Evolutionary conservation across 1,284 basidiomycete genomes (phyloP).

Genomic region (Naganishia cerealis): DNA sequence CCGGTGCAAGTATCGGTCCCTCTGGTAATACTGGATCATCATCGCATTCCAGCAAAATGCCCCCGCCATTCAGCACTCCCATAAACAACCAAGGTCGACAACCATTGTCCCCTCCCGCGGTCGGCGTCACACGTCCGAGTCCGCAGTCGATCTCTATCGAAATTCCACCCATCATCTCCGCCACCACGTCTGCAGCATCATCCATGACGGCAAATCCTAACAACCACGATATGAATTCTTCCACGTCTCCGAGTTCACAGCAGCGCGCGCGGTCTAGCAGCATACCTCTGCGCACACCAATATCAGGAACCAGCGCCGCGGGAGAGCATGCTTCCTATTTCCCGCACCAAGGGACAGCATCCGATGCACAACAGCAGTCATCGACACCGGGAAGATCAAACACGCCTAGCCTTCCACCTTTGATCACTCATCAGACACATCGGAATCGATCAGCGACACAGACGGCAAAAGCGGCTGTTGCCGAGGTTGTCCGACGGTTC

Average conservation of each 20-base stretch:
- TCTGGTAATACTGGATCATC: constrained; percentile 8
- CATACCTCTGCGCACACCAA: not conserved
- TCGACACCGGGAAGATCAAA: not conserved
- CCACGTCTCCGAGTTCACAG: not conserved
- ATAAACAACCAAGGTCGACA: constrained; percentile 8
- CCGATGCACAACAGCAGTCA: not conserved
- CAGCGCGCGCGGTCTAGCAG: not conserved
- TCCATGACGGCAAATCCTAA: not conserved
- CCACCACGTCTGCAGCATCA: not conserved
- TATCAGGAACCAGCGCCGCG: not conserved
- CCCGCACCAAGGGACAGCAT: not conserved
- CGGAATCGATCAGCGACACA: constrained; percentile 43
- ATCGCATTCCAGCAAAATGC: constrained; percentile 15
- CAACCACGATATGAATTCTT: not conserved
- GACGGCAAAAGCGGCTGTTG: constrained; percentile 51
- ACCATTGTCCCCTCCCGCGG: constrained; percentile 17
- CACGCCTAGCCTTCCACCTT: constrained; percentile 12
- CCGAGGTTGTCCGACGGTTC: constrained; percentile 49
- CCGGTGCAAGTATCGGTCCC: constrained; percentile 25
- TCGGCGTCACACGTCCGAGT: constrained; percentile 36
- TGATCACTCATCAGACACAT: constrained; percentile 26
- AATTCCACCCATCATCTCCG: constrained; percentile 2
- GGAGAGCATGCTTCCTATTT: constrained; percentile 11
- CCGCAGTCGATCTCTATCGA: constrained; percentile 9
- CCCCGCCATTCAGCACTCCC: not conserved